Evolutionary conservation across 2,329 filamentous ascomycete species (phyloP).

Genomic region (Pestalotiopsis sp.): DNA sequence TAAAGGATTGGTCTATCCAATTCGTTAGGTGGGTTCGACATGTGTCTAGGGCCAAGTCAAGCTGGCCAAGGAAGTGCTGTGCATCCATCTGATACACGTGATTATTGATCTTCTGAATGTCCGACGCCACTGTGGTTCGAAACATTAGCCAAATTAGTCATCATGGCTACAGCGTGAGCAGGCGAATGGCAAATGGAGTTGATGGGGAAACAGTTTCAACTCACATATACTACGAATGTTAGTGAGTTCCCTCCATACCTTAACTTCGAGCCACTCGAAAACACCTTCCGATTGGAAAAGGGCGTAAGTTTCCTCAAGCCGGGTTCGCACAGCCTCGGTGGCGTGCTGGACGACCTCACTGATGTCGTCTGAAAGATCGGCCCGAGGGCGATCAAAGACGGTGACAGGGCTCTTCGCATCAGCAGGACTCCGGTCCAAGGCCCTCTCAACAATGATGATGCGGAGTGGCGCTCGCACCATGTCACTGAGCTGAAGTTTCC

Average conservation of each 20-base stretch:
- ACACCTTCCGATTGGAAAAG: not conserved
- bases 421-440: slow-evolving; percentile 38
- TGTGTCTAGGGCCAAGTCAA: too few species aligned
- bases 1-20: too few species aligned
- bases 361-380: slow-evolving; percentile 54
- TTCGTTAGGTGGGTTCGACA: too few species aligned
- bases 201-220: not conserved
- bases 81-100: too few species aligned
- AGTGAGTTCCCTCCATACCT: not conserved
- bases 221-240: not conserved
- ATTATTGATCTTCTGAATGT: too few species aligned
- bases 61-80: too few species aligned
- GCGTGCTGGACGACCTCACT: slow-evolving; percentile 62
- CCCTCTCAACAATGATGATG: slow-evolving; percentile 65
- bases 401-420: slow-evolving; percentile 18
- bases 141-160: too few species aligned
- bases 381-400: slow-evolving; percentile 49
- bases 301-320: slow-evolving; percentile 33
- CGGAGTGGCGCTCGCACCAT: slow-evolving; percentile 55
- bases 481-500: slow-evolving; percentile 43
- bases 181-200: not conserved
- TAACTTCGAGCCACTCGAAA: not conserved
- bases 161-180: not conserved
- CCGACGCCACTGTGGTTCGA: too few species aligned
- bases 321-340: slow-evolving; percentile 52